phyloP scores from a whole-genome alignment of 192 early-diverging fungal genomes.

The Dissophora globulifera region DNA sequence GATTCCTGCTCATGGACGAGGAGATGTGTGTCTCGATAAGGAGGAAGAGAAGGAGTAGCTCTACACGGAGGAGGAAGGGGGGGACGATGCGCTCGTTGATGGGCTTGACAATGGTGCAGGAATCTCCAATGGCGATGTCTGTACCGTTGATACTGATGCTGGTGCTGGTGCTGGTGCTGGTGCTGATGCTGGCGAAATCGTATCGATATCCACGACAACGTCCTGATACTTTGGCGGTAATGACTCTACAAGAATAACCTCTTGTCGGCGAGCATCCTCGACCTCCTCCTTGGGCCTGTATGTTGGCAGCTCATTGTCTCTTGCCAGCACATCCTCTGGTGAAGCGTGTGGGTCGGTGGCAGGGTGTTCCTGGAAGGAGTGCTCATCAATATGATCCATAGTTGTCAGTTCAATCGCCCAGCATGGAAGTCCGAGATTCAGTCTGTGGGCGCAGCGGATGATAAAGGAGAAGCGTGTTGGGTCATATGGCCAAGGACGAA shows the following conservation, averaged over 20 bases:
- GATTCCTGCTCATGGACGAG: no score
- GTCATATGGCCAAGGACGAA: slow-evolving; percentile 6
- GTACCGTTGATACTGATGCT: no score
- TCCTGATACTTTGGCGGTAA: slow-evolving; percentile 41
- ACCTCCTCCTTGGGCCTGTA: slow-evolving; percentile 27
- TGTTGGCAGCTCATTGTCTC: slow-evolving; percentile 38
- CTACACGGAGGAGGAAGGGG: background rate
- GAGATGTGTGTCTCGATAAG: no score
- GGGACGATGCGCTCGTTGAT: background rate
- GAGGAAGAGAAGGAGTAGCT: no score
- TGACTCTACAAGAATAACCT: slow-evolving; percentile 15
- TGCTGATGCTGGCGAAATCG: background rate
- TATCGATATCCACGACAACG: slow-evolving; percentile 7
- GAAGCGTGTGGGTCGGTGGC: slow-evolving; percentile 36
- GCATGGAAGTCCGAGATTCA: slow-evolving; percentile 30
- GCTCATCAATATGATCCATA: slow-evolving; percentile 41
- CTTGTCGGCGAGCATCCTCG: background rate
- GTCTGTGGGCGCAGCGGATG: slow-evolving; percentile 15
- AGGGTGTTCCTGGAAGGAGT: slow-evolving; percentile 41
- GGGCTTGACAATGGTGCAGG: background rate
- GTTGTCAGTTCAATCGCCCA: slow-evolving; percentile 36
- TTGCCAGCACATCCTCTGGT: slow-evolving; percentile 29
- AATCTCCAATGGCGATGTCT: background rate
- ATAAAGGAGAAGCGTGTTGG: background rate
- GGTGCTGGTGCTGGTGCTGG: background rate